Conservation (phyloP, 2,329 filamentous ascomycete species). For the Zelopaecilomyces penicillatus region DNA sequence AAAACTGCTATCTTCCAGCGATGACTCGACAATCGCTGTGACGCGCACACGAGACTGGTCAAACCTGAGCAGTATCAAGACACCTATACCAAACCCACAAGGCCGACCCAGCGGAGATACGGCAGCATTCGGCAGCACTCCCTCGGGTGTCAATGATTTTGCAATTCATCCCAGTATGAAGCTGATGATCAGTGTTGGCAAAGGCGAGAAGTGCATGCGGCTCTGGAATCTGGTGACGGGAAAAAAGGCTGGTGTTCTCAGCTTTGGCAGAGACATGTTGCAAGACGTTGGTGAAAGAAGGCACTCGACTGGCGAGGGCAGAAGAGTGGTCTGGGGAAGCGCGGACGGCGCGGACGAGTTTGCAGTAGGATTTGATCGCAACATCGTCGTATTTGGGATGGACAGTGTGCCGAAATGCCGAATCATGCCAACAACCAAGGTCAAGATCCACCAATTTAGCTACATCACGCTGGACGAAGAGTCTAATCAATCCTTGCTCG, state of each 20-base stretch:
- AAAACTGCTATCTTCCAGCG: constrained; percentile 79
- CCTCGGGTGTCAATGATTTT: constrained; percentile 88
- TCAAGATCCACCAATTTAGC: constrained; percentile 74
- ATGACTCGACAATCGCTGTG: constrained; percentile 87
- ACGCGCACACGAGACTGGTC: constrained; percentile 85
- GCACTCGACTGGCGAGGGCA: constrained; percentile 72
- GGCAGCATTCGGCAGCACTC: constrained; percentile 68
- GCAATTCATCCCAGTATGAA: constrained; percentile 95
- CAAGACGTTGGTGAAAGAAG: constrained; percentile 67
- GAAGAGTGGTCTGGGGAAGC: constrained; percentile 71
- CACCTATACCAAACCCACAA: constrained; percentile 69
- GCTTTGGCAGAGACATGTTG: constrained; percentile 68
- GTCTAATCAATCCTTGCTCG: constrained; percentile 44
- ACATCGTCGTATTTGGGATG: constrained; percentile 77
- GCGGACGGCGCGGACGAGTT: constrained; percentile 70
- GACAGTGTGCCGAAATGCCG: constrained; percentile 75
- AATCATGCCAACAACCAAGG: constrained; percentile 57
- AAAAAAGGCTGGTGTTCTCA: constrained; percentile 88
- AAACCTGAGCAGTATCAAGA: constrained; percentile 79
- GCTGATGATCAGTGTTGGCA: constrained; percentile 87
- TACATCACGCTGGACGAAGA: constrained; percentile 54
- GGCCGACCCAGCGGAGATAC: constrained; percentile 87
- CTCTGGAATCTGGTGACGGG: constrained; percentile 96
- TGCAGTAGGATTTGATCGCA: constrained; percentile 80
- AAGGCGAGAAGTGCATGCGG: constrained; percentile 83